Percentiles rank a stretch among this genome's conserved stretches.
Evolutionary conservation across 2,329 filamentous ascomycete species (phyloP).

Genomic region (Penicillium sp.): DNA sequence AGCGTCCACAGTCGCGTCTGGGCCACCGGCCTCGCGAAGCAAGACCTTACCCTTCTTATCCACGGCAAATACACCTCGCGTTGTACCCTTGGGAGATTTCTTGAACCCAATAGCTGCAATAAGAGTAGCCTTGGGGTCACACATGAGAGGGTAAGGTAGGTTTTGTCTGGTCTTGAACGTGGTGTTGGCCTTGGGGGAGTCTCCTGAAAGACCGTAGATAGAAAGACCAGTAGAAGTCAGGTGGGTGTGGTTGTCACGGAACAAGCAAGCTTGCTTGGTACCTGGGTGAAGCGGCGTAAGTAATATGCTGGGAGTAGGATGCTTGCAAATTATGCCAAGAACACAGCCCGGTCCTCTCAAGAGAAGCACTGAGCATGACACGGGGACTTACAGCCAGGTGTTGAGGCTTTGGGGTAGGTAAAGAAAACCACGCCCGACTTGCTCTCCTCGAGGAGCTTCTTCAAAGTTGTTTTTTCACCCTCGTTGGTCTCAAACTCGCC

Average conservation of each 20-base stretch:
- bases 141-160: conserved; percentile 83
- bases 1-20: conserved; percentile 72
- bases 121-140: conserved; percentile 71
- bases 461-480: conserved; percentile 74
- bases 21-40: conserved; percentile 70
- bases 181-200: conserved; percentile 87
- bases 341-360: not conserved
- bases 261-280: conserved; percentile 89
- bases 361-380: not conserved
- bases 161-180: conserved; percentile 90
- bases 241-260: conserved; percentile 78
- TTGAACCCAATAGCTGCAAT: conserved; percentile 87
- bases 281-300: conserved; percentile 53
- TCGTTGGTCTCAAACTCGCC: conserved; percentile 82
- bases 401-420: conserved; percentile 93
- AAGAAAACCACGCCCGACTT: conserved; percentile 86
- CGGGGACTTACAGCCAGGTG: conserved; percentile 76
- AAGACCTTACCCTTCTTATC: conserved; percentile 80
- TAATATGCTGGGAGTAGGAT: conserved; percentile 7
- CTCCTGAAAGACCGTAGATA: conserved; percentile 86
- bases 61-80: conserved; percentile 83
- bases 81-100: conserved; percentile 77
- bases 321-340: not conserved
- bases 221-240: conserved; percentile 76
- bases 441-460: conserved; percentile 78